These are phyloP conservation scores for Phialocephala subalpina DNA, from an alignment of 2,329 filamentous ascomycete species.

Conservation along the genomic window DNA sequence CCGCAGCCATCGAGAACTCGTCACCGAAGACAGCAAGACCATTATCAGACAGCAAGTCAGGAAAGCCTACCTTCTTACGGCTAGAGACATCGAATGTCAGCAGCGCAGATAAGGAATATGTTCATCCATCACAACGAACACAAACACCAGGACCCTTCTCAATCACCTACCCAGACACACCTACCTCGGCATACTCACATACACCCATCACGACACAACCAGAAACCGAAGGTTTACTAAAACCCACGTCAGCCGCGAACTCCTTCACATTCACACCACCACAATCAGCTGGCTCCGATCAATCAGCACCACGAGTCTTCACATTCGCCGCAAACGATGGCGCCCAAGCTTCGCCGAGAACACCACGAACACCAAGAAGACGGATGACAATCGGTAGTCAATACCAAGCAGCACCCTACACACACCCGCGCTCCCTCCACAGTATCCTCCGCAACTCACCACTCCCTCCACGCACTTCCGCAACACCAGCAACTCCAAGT, in stretches of 20 bases:
- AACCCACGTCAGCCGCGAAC: conserved; percentile 29
- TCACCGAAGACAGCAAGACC: conserved; percentile 53
- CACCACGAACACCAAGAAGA: conserved; percentile 46
- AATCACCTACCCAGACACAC: conserved; percentile 44
- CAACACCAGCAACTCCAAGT: conserved; percentile 60
- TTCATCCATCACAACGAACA: conserved; percentile 41
- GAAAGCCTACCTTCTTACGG: conserved; percentile 44
- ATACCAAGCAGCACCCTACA: conserved; percentile 57
- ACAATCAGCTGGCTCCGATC: conserved; percentile 42
- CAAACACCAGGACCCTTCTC: conserved; percentile 44
- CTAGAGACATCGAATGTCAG: conserved; percentile 40
- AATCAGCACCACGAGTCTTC: conserved; percentile 34
- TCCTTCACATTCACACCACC: conserved; percentile 44
- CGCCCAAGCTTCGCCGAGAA: conserved; percentile 31
- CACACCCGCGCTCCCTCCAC: conserved; percentile 63
- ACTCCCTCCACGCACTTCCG: conserved; percentile 59
- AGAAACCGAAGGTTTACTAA: conserved; percentile 8
- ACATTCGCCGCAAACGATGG: conserved; percentile 38
- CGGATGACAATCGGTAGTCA: conserved; percentile 45
- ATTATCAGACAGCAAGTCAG: conserved; percentile 50
- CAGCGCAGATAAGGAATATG: conserved; percentile 28
- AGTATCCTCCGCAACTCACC: conserved; percentile 74
- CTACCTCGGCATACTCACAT: conserved; percentile 37
- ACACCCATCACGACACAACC: conserved; percentile 33
- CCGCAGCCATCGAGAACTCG: conserved; percentile 67